Evolutionary conservation across 176 grass and related monocot genomes (phyloP).

Genomic region (Ensete ventricosum): DNA sequence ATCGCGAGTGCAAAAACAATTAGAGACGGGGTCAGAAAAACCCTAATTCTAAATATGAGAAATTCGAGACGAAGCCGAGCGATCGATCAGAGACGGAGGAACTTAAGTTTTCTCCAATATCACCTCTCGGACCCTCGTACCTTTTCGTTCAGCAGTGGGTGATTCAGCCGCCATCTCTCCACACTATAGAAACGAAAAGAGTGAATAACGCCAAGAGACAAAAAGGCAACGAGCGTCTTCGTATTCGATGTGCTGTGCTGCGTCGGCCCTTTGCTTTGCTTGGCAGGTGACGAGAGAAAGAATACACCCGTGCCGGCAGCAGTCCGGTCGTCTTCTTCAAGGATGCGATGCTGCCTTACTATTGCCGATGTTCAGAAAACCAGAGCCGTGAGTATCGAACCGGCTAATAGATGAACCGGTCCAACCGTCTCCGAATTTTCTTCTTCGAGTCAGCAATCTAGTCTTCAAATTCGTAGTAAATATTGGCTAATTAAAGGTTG

Average conservation of each 20-base stretch:
- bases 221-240: not conserved
- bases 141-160: conserved; percentile 20
- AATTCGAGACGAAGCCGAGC: not conserved
- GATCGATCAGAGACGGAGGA: not conserved
- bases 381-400: too few relatives aligned
- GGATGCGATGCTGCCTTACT: too few relatives aligned
- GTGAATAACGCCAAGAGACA: not conserved
- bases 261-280: not conserved
- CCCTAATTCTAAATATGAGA: not conserved
- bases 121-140: not conserved
- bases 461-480: too few relatives aligned
- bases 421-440: too few relatives aligned
- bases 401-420: too few relatives aligned
- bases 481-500: too few relatives aligned
- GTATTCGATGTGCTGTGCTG: not conserved
- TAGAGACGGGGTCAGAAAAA: conserved; percentile 1
- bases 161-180: conserved; percentile 13
- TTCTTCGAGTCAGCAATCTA: too few relatives aligned
- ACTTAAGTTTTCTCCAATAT: not conserved
- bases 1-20: not conserved
- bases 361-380: too few relatives aligned
- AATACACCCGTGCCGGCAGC: too few relatives aligned
- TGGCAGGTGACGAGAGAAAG: too few relatives aligned
- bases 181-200: not conserved
- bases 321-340: too few relatives aligned